Evolutionary conservation across 2,329 filamentous ascomycete species (phyloP).

Genomic region (Ceratocystis lukuohia): DNA sequence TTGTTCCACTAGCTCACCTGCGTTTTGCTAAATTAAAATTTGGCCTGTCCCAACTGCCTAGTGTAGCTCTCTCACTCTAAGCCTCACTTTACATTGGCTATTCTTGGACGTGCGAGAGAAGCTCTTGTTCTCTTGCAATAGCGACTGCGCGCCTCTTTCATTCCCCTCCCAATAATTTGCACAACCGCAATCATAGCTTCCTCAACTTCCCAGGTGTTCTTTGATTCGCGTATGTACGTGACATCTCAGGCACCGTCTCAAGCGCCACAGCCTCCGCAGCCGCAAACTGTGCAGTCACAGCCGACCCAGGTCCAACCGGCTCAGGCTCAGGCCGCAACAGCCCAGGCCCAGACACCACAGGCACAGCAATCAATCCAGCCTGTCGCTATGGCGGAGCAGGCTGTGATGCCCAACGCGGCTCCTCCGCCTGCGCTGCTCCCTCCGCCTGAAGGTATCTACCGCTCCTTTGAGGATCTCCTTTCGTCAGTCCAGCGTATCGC

Average conservation of each 20-base stretch:
- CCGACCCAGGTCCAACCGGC: neutral
- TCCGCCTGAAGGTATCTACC: conserved; percentile 47
- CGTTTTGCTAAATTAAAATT: neutral
- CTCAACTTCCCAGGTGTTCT: conserved; percentile 13
- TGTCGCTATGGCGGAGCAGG: conserved; percentile 27
- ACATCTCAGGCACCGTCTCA: conserved; percentile 16
- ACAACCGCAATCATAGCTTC: conserved; percentile 23
- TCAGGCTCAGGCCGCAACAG: conserved; percentile 5
- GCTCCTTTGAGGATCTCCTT: conserved; percentile 46
- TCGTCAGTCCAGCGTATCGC: conserved; percentile 44
- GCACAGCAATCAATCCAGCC: conserved; percentile 16
- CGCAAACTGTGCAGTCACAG: conserved; percentile 5
- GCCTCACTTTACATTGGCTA: neutral
- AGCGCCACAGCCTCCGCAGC: conserved; percentile 10
- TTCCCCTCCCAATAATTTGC: conserved; percentile 21
- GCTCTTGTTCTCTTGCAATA: conserved; percentile 19
- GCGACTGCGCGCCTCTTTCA: conserved; percentile 16
- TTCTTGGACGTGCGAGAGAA: conserved; percentile 1
- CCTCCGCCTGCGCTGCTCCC: conserved; percentile 37
- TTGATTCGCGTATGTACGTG: conserved; percentile 19
- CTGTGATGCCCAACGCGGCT: conserved; percentile 33
- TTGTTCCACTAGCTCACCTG: neutral
- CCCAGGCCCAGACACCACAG: conserved; percentile 6
- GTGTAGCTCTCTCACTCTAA: neutral
- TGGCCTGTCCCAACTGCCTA: neutral